Evolutionary conservation across 2,329 filamentous ascomycete genomes (phyloP).

Genomic region (Talaromyces sp.): DNA sequence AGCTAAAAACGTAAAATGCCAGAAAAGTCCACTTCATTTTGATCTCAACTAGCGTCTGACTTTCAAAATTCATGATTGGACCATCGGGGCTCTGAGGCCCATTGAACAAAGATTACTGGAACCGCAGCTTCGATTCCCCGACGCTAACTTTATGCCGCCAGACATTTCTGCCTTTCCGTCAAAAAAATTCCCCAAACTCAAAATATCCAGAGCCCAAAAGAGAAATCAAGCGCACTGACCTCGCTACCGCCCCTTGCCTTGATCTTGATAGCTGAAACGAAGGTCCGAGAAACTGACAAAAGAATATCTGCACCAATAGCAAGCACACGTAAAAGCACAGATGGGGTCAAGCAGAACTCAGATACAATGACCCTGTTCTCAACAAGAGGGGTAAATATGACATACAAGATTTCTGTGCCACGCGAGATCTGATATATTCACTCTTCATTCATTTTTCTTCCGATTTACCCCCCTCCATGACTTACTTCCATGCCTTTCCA

Average conservation of each 20-base stretch:
- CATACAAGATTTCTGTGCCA: conserved; percentile 10
- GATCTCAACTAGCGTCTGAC: conserved; percentile 9
- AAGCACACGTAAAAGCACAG: conserved; percentile 3
- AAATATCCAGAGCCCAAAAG: neutral
- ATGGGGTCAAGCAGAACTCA: conserved; percentile 4
- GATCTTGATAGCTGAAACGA: conserved; percentile 23
- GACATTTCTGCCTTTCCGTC: neutral
- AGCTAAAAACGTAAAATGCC: neutral
- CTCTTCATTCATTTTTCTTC: neutral
- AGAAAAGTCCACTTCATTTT: neutral
- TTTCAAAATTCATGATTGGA: conserved; percentile 10
- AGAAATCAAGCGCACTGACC: conserved; percentile 1
- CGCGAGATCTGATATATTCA: conserved; percentile 19
- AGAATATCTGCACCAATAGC: conserved; percentile 9
- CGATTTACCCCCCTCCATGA: neutral
- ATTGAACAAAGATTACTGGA: conserved; percentile 22
- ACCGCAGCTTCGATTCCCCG: conserved; percentile 13
- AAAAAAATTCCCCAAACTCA: neutral
- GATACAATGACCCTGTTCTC: neutral
- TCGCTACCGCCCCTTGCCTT: conserved; percentile 20
- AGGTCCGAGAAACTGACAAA: neutral
- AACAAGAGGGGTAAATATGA: conserved; percentile 5
- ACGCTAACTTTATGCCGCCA: neutral
- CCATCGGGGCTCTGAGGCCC: conserved; percentile 14
- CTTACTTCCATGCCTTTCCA: neutral